Evolutionary conservation across 2,329 filamentous ascomycete species (phyloP), one percentile per base, ranked within the genome.

Genomic region (Phaeomoniella chlamydospora): DNA sequence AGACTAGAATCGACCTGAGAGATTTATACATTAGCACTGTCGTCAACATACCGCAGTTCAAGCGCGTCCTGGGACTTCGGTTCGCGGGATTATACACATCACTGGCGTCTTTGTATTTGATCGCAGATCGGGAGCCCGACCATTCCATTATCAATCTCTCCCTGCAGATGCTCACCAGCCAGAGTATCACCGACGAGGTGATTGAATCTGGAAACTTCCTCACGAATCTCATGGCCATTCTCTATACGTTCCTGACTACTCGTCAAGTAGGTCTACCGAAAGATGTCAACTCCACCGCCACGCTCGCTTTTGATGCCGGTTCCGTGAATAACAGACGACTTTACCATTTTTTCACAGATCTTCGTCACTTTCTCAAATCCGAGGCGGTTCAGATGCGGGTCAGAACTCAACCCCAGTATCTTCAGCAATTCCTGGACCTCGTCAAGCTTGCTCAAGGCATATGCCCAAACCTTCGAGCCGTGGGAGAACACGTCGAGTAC

Each of bases 111-210:
- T 66, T 98, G 3, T 98, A 96, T 54, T 72, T 98, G 18, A 90
- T 98, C 44, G 88, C 88, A 11, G 90, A 98, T 52, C 72, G 90
- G 43, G 90, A 98, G 55, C 90, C 90, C 2, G 90, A 98, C 51
- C 88, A 96, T 57, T 96, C 88, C 9, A 96, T 98, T 52, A 94
- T 98, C 65, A 94, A 94, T 52, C 73, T 98, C 26, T 96, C 88
- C 3, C 65, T 96, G 18, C 90, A 98, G 53, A 92, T 98, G 74
- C 66, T 98, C 42, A 98, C 90, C 0, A 94, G 90, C 0, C 87
- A 90, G 2, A 93, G 88, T 0, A 96, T 98, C 45, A 96, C 88
- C 0, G 82, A 86, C 31, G 92, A 98, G 58, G 82, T 96, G 34
- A 85, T 98, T 5, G 83, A 94, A 49, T 74, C 86, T 32, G 88